Percentiles rank a stretch among this genome's conserved stretches.
Conservation (phyloP, 1,139 yeast species). For the Eremothecium coryli region DNA sequence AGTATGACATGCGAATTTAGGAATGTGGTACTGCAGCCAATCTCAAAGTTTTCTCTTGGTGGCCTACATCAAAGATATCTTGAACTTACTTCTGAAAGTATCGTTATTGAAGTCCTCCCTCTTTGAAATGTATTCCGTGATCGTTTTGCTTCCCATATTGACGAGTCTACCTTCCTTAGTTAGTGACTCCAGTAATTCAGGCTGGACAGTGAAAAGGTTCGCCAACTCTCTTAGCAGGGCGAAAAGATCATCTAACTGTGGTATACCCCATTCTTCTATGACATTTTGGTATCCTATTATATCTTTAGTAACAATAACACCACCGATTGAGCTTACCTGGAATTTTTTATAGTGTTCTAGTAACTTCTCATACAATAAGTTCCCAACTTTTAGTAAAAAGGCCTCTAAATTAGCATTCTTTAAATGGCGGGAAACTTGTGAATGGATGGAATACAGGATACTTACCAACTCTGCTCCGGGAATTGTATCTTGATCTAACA, state of each 20-base stretch:
- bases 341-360: conserved; percentile 69
- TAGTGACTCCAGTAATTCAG: conserved; percentile 63
- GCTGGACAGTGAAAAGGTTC: conserved; percentile 74
- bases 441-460: conserved; percentile 41
- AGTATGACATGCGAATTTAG: too few species aligned
- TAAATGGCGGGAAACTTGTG: conserved; percentile 34
- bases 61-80: conserved; percentile 12
- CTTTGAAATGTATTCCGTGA: conserved; percentile 62
- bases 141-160: conserved; percentile 53
- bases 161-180: conserved; percentile 77
- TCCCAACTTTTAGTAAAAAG: conserved; percentile 52
- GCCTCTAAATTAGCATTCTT: conserved; percentile 46
- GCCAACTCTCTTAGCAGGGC: conserved; percentile 73
- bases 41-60: too few species aligned
- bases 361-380: conserved; percentile 48
- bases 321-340: conserved; percentile 74
- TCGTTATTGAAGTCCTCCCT: conserved; percentile 54
- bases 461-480: conserved; percentile 58
- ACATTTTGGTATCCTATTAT: conserved; percentile 67
- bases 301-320: conserved; percentile 76
- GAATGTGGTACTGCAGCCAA: too few species aligned
- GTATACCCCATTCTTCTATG: conserved; percentile 62
- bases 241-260: conserved; percentile 58
- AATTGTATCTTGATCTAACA: conserved; percentile 53
- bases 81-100: conserved; percentile 23